A percentile compares a stretch with the other conserved stretches of the same genome.
Conservation (phyloP, 2,329 filamentous ascomycete genomes). For the Xylariales sp. region DNA sequence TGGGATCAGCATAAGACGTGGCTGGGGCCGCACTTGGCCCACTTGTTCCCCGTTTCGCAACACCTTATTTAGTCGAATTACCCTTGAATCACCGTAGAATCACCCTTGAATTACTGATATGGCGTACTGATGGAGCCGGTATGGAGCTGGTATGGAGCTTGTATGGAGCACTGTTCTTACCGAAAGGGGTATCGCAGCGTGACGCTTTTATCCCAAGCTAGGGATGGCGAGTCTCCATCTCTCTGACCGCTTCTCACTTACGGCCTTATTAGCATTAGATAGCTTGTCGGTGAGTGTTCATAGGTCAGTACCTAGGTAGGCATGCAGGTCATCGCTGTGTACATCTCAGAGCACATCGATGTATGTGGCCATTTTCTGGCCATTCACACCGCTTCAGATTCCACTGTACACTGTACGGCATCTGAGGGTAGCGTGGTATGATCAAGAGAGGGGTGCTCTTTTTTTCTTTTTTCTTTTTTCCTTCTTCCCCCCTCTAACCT, state of each 20-base stretch:
- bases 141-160: neutral
- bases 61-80: constrained; percentile 1
- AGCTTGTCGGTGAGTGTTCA: constrained; percentile 26
- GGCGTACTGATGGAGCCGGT: no score
- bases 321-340: constrained; percentile 23
- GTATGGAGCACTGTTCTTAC: constrained; percentile 7
- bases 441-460: neutral
- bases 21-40: constrained; percentile 13
- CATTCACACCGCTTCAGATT: constrained; percentile 15
- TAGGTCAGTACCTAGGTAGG: constrained; percentile 2
- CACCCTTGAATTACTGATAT: no score
- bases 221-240: neutral
- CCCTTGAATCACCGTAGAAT: neutral
- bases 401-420: neutral
- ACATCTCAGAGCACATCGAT: neutral
- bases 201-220: constrained; percentile 21
- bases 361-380: neutral
- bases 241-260: constrained; percentile 31
- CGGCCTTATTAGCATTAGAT: constrained; percentile 7
- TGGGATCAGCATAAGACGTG: constrained; percentile 24
- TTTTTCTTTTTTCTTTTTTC: neutral
- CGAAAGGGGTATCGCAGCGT: constrained; percentile 26
- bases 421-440: neutral
- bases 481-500: neutral
- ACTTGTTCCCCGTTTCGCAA: constrained; percentile 7